Evolutionary conservation across 306 rosid genomes (phyloP).

Genomic region (Pyrus pyrifolia): DNA sequence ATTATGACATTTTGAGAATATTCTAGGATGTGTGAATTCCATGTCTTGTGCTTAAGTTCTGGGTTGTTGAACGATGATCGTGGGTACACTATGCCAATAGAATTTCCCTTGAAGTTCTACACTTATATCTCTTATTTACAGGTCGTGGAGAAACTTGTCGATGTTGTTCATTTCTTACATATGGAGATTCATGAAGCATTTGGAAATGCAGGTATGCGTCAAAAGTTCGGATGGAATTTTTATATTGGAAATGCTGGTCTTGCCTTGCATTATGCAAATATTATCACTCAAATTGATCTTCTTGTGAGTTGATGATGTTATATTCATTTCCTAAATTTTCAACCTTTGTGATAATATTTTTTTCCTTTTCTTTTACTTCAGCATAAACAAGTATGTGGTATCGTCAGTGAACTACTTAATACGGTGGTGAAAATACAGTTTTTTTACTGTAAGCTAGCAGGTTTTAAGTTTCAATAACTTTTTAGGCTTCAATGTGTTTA

Average conservation of each 20-base stretch:
- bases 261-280: conserved; percentile 91
- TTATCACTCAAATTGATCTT: conserved; percentile 85
- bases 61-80: background rate
- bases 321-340: background rate
- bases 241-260: conserved; percentile 59
- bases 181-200: conserved; percentile 88
- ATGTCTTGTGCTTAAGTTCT: background rate
- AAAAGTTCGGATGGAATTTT: conserved; percentile 14
- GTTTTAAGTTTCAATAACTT: background rate
- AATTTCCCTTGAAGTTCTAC: background rate
- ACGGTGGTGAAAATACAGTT: background rate
- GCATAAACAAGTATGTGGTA: background rate
- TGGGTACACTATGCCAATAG: background rate
- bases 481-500: background rate
- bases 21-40: background rate
- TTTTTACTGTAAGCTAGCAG: background rate
- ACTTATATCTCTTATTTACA: conserved; percentile 35
- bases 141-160: conserved; percentile 96
- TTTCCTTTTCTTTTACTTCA: background rate
- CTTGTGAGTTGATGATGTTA: conserved; percentile 52
- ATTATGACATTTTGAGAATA: background rate
- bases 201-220: conserved; percentile 77
- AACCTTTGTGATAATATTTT: background rate
- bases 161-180: conserved; percentile 74
- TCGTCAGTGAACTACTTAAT: background rate